Percentiles rank a stretch among this genome's conserved stretches.
Conservation (phyloP, 2,329 filamentous ascomycete species). For the Neoarthrinium moseri region DNA sequence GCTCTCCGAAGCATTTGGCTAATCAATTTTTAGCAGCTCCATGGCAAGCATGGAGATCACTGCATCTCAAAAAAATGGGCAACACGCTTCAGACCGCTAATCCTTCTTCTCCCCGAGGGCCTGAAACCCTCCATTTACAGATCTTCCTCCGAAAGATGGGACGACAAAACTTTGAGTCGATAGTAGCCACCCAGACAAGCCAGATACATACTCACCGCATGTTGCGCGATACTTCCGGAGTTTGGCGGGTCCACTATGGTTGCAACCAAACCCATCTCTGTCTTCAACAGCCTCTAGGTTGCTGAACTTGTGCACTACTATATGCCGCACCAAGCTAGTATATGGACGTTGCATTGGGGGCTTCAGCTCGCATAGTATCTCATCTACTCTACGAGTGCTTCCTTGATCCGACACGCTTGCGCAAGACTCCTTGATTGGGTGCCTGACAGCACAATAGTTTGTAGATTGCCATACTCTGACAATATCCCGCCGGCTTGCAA, state of each 20-base stretch:
- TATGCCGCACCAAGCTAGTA: slow-evolving; percentile 5
- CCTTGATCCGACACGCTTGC: background rate
- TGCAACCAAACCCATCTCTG: background rate
- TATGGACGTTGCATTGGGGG: slow-evolving; percentile 7
- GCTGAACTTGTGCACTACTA: too few species aligned
- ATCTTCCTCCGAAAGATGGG: slow-evolving; percentile 3
- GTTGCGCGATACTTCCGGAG: slow-evolving; percentile 10
- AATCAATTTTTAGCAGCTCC: slow-evolving; percentile 5
- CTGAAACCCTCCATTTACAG: background rate
- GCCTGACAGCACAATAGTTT: background rate
- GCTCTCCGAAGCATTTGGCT: background rate
- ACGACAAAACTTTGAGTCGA: slow-evolving; percentile 3
- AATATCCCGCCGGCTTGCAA: background rate
- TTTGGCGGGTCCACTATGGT: background rate
- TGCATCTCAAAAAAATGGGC: background rate
- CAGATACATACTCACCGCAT: slow-evolving; percentile 27
- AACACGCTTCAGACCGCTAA: too few species aligned
- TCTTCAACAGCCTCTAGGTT: too few species aligned
- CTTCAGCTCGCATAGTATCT: background rate
- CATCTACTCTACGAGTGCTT: background rate
- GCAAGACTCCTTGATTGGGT: background rate
- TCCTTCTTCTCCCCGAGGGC: background rate
- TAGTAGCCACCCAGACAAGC: background rate
- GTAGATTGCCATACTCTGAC: background rate
- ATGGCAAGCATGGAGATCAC: slow-evolving; percentile 5